Percentiles rank a stretch among this genome's conserved stretches.
These are phyloP conservation scores for Colletotrichum sp. DNA, from an alignment of 2,329 filamentous ascomycete species.

Conservation along the genomic window DNA sequence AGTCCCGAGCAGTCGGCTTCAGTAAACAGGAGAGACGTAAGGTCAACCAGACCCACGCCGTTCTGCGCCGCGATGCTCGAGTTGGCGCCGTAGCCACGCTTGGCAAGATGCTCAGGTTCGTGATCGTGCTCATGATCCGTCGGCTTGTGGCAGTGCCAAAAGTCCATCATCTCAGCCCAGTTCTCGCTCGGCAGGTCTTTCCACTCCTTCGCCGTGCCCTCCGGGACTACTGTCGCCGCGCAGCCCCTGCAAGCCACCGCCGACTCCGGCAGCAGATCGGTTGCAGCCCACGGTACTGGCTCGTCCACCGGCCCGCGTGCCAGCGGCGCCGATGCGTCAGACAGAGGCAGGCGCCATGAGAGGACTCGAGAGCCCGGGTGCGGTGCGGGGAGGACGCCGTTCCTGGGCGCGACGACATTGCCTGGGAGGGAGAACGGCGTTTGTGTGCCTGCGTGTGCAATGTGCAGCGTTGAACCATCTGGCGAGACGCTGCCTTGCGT, in stretches of 20 bases:
- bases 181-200: constrained; percentile 95
- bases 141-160: constrained; percentile 99
- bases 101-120: constrained; percentile 53
- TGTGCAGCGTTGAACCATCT: constrained; percentile 48
- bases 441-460: constrained; percentile 50
- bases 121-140: constrained; percentile 52
- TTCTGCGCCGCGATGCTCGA: constrained; percentile 71
- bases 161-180: constrained; percentile 99
- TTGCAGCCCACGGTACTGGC: constrained; percentile 61
- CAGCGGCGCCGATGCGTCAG: constrained; percentile 18
- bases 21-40: constrained; percentile 76
- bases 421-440: constrained; percentile 48
- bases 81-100: constrained; percentile 84
- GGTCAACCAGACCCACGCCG: constrained; percentile 79
- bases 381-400: constrained; percentile 39
- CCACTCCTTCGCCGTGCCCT: constrained; percentile 63
- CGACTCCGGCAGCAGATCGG: constrained; percentile 45
- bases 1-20: constrained; percentile 65
- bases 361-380: constrained; percentile 29
- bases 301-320: constrained; percentile 29
- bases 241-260: constrained; percentile 50
- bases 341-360: constrained; percentile 60
- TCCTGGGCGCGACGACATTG: constrained; percentile 32
- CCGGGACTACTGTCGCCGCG: constrained; percentile 39
- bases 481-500: constrained; percentile 49